Evolutionary conservation across 495 filamentous ascomycete species (phyloP).

Genomic region (Cairneyella variabilis): DNA sequence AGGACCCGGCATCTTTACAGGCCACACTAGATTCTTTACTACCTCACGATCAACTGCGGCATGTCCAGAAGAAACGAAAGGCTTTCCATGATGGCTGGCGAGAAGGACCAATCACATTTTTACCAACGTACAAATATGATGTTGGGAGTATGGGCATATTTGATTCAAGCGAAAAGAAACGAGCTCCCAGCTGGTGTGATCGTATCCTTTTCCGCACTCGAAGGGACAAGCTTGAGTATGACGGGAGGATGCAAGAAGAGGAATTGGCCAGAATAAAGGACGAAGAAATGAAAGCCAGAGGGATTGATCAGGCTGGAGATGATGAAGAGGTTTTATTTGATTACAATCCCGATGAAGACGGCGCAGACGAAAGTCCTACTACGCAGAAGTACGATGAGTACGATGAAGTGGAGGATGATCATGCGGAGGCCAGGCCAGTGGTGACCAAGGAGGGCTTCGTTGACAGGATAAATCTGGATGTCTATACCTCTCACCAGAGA

Average conservation of each 20-base stretch:
- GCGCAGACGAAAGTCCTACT: conserved; percentile 31
- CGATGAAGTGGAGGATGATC: conserved; percentile 48
- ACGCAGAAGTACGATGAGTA: conserved; percentile 55
- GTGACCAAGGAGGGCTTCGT: conserved; percentile 52
- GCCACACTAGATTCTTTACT: conserved; percentile 83
- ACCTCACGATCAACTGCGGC: conserved; percentile 82
- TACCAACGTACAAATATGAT: conserved; percentile 97
- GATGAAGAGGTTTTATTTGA: conserved; percentile 88
- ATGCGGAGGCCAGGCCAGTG: conserved; percentile 30
- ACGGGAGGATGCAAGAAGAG: conserved; percentile 60
- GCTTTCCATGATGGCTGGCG: conserved; percentile 88
- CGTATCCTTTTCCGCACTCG: conserved; percentile 85
- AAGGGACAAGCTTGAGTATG: conserved; percentile 64
- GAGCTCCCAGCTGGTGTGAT: conserved; percentile 96
- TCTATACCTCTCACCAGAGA: conserved; percentile 83
- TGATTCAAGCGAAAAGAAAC: conserved; percentile 89
- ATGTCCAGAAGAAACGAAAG: conserved; percentile 67
- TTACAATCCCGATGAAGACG: conserved; percentile 80
- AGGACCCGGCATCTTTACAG: conserved; percentile 60
- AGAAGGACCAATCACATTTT: conserved; percentile 82
- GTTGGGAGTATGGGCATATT: conserved; percentile 89
- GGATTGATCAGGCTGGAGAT: conserved; percentile 67
- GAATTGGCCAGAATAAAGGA: conserved; percentile 67
- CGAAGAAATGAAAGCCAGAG: conserved; percentile 77
- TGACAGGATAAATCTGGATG: conserved; percentile 61